Base-by-base conservation (phyloP, 2,329 filamentous ascomycete genomes). In the Aaosphaeria pasadenensis region DNA sequence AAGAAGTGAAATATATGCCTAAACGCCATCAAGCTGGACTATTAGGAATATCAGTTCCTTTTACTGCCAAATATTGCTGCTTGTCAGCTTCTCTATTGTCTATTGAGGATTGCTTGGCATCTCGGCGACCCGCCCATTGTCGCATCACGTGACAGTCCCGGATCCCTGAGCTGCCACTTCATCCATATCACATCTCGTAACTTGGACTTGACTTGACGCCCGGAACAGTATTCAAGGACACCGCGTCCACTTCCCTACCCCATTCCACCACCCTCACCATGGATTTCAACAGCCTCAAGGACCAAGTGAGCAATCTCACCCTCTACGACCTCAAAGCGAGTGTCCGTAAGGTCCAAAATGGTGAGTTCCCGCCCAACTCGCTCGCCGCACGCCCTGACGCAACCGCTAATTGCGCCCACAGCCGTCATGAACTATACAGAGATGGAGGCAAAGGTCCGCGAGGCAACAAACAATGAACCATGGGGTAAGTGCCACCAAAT, bases 401-500 rank as follows among this genome's bases (percentile, higher is more conserved):
- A 40, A n/a, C 39, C 9, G 39, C 11, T n/a, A 28, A 40, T 24
- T 40, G 7, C 17, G 39, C 48, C 50, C 28, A 54, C 63, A 96
- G 91, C 91, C 57, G 91, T 96, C 51, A 96, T 96, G 91, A 96
- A 96, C 75, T 96, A 92, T 72, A 96, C 91, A 39, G 91, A 96
- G 57, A 70, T 70, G 67, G 67, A 70, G 64, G 60, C 67, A 35
- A 70, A 94, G 87, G 91, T 97, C 58, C 88, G 94, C 72, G 94
- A 99, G 79, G 94, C 94, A 30, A 99, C 94, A 35, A 99, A 99
- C 75, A 97, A 97, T 71, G 94, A 99, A 72, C 94, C 94, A 48
- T 99, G 94, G 94, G 94, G 91, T 67, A 52, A 45, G 59, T 47
- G n/a, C n/a, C 33, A n/a, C 33, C 33, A 9, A 36, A 4, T 36